Percentiles rank a stretch among this genome's conserved stretches.
Conservation (phyloP, 495 filamentous ascomycete species). For the Aspergillus incahuasiensis region DNA sequence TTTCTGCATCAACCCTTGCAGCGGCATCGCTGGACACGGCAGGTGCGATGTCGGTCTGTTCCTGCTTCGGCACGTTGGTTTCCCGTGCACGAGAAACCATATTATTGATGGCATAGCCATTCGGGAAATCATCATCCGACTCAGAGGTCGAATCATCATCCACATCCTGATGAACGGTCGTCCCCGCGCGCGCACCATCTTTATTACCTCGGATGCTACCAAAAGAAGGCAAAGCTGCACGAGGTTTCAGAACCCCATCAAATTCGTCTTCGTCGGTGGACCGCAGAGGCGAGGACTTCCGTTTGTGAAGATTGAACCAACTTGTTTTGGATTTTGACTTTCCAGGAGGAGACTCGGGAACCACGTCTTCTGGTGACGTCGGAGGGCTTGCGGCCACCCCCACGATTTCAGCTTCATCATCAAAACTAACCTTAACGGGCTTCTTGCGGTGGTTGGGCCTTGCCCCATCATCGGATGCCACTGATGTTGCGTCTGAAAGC, state of each 20-base stretch:
- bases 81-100: conserved; percentile 41
- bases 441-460: conserved; percentile 56
- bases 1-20: conserved; percentile 1
- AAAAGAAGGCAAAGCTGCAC: conserved; percentile 76
- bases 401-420: conserved; percentile 63
- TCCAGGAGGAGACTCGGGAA: conserved; percentile 43
- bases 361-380: conserved; percentile 46
- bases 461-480: conserved; percentile 55
- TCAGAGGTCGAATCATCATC: conserved; percentile 13
- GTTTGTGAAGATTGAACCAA: conserved; percentile 54
- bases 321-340: conserved; percentile 42
- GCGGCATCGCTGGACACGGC: not conserved
- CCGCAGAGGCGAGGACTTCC: conserved; percentile 32
- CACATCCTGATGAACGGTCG: conserved; percentile 30
- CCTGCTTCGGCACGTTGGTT: not conserved
- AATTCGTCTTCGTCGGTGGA: conserved; percentile 47
- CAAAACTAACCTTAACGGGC: conserved; percentile 77
- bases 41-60: not conserved
- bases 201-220: conserved; percentile 63
- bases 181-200: conserved; percentile 22
- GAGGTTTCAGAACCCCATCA: conserved; percentile 65
- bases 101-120: conserved; percentile 59
- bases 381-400: conserved; percentile 53
- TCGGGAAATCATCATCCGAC: conserved; percentile 38
- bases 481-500: conserved; percentile 54